These are phyloP conservation scores for Coniochaeta pulveracea DNA, from an alignment of 2,329 filamentous ascomycete genomes.

Conservation along the genomic window DNA sequence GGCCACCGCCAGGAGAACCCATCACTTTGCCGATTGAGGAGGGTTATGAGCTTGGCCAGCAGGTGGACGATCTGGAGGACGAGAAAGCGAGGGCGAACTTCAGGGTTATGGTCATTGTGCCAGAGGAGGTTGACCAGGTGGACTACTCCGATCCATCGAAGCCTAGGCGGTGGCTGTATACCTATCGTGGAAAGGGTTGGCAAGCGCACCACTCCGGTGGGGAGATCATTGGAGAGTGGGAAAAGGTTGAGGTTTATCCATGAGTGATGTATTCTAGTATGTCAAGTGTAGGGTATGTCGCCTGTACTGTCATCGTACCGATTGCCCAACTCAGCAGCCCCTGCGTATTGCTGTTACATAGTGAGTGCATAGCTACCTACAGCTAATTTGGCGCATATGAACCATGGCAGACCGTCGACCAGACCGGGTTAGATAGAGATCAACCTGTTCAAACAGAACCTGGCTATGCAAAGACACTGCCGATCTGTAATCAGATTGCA, in stretches of 20 bases:
- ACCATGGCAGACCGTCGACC: no score
- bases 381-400: no score
- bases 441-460: no score
- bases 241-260: slow-evolving; percentile 60
- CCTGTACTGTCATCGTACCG: no score
- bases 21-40: slow-evolving; percentile 35
- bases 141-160: slow-evolving; percentile 59
- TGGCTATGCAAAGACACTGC: no score
- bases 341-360: no score
- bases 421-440: no score
- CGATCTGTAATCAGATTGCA: no score
- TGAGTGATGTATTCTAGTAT: slow-evolving; percentile 15
- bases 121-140: slow-evolving; percentile 63
- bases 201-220: slow-evolving; percentile 17
- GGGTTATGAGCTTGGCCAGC: slow-evolving; percentile 41
- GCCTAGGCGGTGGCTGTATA: slow-evolving; percentile 56
- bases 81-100: slow-evolving; percentile 63
- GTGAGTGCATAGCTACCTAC: no score
- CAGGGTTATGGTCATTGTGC: slow-evolving; percentile 70
- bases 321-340: no score
- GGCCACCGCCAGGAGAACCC: slow-evolving; percentile 56
- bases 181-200: slow-evolving; percentile 32
- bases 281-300: no score
- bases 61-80: slow-evolving; percentile 62
- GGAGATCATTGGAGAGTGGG: slow-evolving; percentile 45